phyloP scores from a whole-genome alignment of 2,329 filamentous ascomycete genomes.

The Penicillium aurantiogriseum region DNA sequence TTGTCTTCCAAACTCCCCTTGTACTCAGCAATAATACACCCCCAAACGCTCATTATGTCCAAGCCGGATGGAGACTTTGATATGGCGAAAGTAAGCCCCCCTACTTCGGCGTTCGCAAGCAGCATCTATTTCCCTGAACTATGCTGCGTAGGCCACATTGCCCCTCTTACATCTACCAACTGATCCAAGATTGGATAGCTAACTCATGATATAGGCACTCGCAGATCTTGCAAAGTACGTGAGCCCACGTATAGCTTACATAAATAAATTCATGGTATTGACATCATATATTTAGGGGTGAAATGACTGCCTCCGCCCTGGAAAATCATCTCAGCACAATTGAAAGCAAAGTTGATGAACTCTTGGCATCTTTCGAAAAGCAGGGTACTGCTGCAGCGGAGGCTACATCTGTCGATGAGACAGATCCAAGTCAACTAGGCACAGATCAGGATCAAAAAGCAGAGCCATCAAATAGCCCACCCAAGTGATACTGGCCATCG shows the following conservation, averaged over 20 bases:
- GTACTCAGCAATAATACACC: neutral
- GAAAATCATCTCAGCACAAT: slow-evolving; percentile 20
- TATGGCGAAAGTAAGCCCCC: neutral
- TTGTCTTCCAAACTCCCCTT: neutral
- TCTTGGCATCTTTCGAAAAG: slow-evolving; percentile 26
- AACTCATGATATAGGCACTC: slow-evolving; percentile 13
- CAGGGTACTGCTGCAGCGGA: slow-evolving; percentile 7
- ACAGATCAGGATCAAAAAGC: slow-evolving; percentile 6
- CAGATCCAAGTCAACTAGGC: neutral
- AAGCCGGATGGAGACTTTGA: neutral
- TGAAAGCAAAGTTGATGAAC: slow-evolving; percentile 28
- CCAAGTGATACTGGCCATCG: slow-evolving; percentile 66
- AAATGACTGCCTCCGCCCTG: slow-evolving; percentile 22
- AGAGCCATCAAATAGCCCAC: slow-evolving; percentile 29
- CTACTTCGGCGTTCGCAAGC: neutral
- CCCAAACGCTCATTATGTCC: neutral
- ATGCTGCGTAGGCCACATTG: neutral
- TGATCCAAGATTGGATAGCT: neutral
- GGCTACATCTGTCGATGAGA: neutral
- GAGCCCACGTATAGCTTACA: neutral
- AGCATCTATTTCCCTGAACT: neutral
- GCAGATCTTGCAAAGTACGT: slow-evolving; percentile 23
- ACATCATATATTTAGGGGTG: slow-evolving; percentile 15
- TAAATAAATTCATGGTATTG: neutral
- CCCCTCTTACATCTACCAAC: neutral